phyloP scores from a whole-genome alignment of 495 filamentous ascomycete species.

The Neurospora tetraspora region DNA sequence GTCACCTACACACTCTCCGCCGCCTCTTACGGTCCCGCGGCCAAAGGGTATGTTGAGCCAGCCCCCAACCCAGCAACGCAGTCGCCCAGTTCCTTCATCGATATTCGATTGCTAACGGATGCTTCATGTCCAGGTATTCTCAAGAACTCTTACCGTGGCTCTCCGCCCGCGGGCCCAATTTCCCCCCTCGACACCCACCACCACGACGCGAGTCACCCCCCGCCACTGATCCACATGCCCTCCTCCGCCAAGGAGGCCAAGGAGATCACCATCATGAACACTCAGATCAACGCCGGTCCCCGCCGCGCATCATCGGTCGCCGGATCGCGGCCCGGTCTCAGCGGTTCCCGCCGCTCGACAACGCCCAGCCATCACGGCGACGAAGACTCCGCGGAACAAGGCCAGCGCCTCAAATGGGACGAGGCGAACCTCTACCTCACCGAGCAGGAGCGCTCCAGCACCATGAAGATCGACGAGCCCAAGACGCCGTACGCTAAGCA shows the following conservation, averaged over 20 bases:
- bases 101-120: neutral
- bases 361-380: slow-evolving; percentile 29
- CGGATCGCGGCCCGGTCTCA: slow-evolving; percentile 42
- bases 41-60: slow-evolving; percentile 56
- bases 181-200: slow-evolving; percentile 32
- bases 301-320: slow-evolving; percentile 70
- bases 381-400: slow-evolving; percentile 39
- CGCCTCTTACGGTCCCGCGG: slow-evolving; percentile 45
- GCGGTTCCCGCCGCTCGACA: slow-evolving; percentile 59
- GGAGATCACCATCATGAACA: slow-evolving; percentile 87
- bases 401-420: slow-evolving; percentile 87
- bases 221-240: slow-evolving; percentile 22
- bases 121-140: slow-evolving; percentile 60
- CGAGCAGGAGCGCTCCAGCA: slow-evolving; percentile 86
- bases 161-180: slow-evolving; percentile 30
- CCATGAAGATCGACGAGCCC: slow-evolving; percentile 98
- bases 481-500: slow-evolving; percentile 92
- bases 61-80: neutral
- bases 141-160: slow-evolving; percentile 72
- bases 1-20: slow-evolving; percentile 29
- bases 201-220: slow-evolving; percentile 6
- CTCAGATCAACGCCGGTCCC: slow-evolving; percentile 83
- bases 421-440: slow-evolving; percentile 94
- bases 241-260: slow-evolving; percentile 52
- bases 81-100: neutral